phyloP scores from a whole-genome alignment of 2,329 filamentous ascomycete genomes.

The Botryotinia calthae region DNA sequence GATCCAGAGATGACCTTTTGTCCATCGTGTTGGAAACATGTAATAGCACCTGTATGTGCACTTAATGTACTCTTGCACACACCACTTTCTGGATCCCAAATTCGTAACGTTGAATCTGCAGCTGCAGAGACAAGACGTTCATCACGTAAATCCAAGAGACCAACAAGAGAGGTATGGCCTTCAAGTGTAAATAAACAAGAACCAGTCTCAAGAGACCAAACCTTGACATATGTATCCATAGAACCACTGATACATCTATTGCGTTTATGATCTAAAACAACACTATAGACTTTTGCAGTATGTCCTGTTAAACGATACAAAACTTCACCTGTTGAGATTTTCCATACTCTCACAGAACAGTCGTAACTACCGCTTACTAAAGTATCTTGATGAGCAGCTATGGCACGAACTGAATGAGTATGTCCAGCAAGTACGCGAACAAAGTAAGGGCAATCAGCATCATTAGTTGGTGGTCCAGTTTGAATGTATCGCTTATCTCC shows the following conservation, averaged over 20 bases:
- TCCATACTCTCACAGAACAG: slow-evolving; percentile 92
- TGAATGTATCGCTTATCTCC: slow-evolving; percentile 77
- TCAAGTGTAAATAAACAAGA: slow-evolving; percentile 84
- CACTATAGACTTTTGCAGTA: slow-evolving; percentile 91
- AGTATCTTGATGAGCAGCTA: slow-evolving; percentile 90
- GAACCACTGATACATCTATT: slow-evolving; percentile 96
- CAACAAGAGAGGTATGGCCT: slow-evolving; percentile 88
- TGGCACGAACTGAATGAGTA: slow-evolving; percentile 89
- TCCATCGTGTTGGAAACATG: slow-evolving; percentile 96
- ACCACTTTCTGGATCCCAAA: slow-evolving; percentile 94
- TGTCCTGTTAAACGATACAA: slow-evolving; percentile 84
- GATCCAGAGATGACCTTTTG: slow-evolving; percentile 96
- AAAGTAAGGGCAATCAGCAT: slow-evolving; percentile 89
- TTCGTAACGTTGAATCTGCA: slow-evolving; percentile 89
- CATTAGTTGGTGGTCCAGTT: slow-evolving; percentile 68
- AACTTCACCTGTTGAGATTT: slow-evolving; percentile 89
- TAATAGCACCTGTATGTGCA: slow-evolving; percentile 95
- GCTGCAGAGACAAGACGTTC: slow-evolving; percentile 92
- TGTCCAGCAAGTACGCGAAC: slow-evolving; percentile 84
- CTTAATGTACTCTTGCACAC: slow-evolving; percentile 86
- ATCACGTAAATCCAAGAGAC: slow-evolving; percentile 82
- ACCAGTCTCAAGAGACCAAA: slow-evolving; percentile 91
- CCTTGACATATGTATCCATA: slow-evolving; percentile 97
- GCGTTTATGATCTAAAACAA: slow-evolving; percentile 86
- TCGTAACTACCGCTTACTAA: slow-evolving; percentile 98